Percentiles rank a stretch among this genome's conserved stretches.
These are phyloP conservation scores for Spathaspora girioi DNA, from an alignment of 805 yeast genomes.

Conservation along the genomic window DNA sequence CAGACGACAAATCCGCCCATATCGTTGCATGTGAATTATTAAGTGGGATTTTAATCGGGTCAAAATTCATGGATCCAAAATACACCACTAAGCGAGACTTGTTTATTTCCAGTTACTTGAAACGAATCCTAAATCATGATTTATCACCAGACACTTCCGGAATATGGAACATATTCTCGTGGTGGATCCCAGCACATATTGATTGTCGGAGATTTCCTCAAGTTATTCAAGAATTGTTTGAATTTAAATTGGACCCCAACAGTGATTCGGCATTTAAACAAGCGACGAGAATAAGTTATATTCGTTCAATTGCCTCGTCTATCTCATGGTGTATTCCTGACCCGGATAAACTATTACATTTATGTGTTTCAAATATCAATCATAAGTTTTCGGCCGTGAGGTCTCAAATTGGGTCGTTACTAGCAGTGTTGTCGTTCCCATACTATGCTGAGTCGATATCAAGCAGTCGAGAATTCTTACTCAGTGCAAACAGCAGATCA, in stretches of 20 bases:
- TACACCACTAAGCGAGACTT: slow-evolving; percentile 38
- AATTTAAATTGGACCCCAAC: slow-evolving; percentile 44
- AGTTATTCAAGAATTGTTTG: slow-evolving; percentile 41
- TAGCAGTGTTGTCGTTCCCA: slow-evolving; percentile 44
- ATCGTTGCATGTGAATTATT: slow-evolving; percentile 70
- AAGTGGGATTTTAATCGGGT: slow-evolving; percentile 56
- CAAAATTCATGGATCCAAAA: slow-evolving; percentile 37
- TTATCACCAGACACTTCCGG: slow-evolving; percentile 69
- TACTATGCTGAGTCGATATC: slow-evolving; percentile 41
- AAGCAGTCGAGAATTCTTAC: slow-evolving; percentile 37
- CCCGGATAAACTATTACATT: slow-evolving; percentile 40
- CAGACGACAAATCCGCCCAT: slow-evolving; percentile 72
- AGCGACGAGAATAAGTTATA: slow-evolving; percentile 55
- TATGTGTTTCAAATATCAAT: slow-evolving; percentile 46
- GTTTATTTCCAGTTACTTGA: slow-evolving; percentile 43
- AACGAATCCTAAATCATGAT: slow-evolving; percentile 47
- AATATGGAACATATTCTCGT: slow-evolving; percentile 72
- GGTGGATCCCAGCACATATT: slow-evolving; percentile 68
- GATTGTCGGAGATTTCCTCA: slow-evolving; percentile 66
- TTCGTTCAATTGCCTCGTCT: slow-evolving; percentile 48
- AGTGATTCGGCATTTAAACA: slow-evolving; percentile 65
- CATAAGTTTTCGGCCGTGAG: slow-evolving; percentile 77
- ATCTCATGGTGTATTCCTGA: slow-evolving; percentile 53
- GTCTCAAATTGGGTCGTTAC: slow-evolving; percentile 57
- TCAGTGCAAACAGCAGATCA: slow-evolving; percentile 25